These are phyloP conservation scores for Lathyrus sativus DNA, from an alignment of 306 rosid species.

Conservation along the genomic window DNA sequence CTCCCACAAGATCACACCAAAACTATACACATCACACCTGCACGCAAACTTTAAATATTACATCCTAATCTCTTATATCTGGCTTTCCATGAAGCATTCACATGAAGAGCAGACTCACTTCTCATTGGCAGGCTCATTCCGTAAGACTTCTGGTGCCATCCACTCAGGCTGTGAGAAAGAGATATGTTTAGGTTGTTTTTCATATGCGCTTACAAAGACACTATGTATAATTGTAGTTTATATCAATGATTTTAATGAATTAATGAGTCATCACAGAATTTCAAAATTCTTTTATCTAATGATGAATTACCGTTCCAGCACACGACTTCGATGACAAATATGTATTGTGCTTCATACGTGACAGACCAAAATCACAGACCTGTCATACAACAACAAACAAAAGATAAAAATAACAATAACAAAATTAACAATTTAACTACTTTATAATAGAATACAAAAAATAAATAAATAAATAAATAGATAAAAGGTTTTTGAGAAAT, in stretches of 20 bases:
- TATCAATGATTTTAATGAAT: slow-evolving; percentile 27
- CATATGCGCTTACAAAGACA: slow-evolving; percentile 14
- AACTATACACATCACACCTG: slow-evolving; percentile 99
- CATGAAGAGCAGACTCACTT: slow-evolving; percentile 57
- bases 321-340: slow-evolving; percentile 94
- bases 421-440: neutral
- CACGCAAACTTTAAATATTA: slow-evolving; percentile 41
- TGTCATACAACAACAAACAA: slow-evolving; percentile 42
- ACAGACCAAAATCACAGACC: slow-evolving; percentile 99
- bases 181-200: slow-evolving; percentile 30
- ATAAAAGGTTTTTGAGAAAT: slow-evolving; percentile 2
- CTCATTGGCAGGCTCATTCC: slow-evolving; percentile 94
- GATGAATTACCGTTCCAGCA: slow-evolving; percentile 92
- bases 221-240: slow-evolving; percentile 9
- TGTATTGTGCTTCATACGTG: slow-evolving; percentile 90
- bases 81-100: slow-evolving; percentile 25
- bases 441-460: slow-evolving; percentile 28
- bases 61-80: slow-evolving; percentile 22
- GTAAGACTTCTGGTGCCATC: slow-evolving; percentile 98
- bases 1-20: slow-evolving; percentile 98
- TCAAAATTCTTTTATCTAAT: slow-evolving; percentile 20
- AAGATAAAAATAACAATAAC: neutral
- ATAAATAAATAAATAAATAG: neutral
- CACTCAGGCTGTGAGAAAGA: slow-evolving; percentile 89
- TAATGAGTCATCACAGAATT: slow-evolving; percentile 23